phyloP scores from a whole-genome alignment of 768 basidiomycete genomes.

The Filobasidium floriforme region DNA sequence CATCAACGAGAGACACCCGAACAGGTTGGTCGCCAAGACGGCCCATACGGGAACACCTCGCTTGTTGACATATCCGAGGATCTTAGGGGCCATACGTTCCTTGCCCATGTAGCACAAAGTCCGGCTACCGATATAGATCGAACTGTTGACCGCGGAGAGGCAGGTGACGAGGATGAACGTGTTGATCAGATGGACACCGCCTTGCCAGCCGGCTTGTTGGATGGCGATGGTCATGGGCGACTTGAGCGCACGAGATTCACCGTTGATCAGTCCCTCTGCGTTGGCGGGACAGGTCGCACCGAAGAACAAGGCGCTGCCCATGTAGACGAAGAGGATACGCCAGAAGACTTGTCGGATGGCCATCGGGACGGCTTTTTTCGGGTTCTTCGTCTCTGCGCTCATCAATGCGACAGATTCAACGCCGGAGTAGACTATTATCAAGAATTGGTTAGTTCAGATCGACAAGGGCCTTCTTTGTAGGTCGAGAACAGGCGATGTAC shows the following conservation, averaged over 20 bases:
- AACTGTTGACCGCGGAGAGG: conserved; percentile 22
- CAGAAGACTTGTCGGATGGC: not conserved
- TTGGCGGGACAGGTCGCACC: conserved; percentile 15
- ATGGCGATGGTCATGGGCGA: conserved; percentile 16
- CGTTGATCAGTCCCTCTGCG: conserved; percentile 11
- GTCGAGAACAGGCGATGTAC: not conserved
- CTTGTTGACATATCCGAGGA: conserved; percentile 23
- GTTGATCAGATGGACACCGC: not conserved
- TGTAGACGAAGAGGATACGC: not conserved
- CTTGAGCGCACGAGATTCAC: conserved; percentile 3
- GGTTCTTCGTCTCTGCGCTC: not conserved
- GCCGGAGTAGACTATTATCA: not conserved
- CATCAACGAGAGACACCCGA: conserved; percentile 19
- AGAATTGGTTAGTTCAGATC: not conserved
- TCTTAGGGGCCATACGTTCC: conserved; percentile 16
- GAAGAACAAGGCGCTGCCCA: conserved; percentile 43
- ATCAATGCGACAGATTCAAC: not conserved
- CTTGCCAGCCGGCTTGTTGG: not conserved
- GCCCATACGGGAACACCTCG: conserved; percentile 20
- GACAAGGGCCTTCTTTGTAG: not conserved
- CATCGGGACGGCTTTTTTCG: not conserved
- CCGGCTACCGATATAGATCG: conserved; percentile 13
- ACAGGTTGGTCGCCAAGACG: conserved; percentile 13
- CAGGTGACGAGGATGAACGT: conserved; percentile 11
- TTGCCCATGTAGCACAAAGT: conserved; percentile 46